Base-by-base conservation (phyloP, 441 rosid species). In the Adansonia grandidieri region DNA sequence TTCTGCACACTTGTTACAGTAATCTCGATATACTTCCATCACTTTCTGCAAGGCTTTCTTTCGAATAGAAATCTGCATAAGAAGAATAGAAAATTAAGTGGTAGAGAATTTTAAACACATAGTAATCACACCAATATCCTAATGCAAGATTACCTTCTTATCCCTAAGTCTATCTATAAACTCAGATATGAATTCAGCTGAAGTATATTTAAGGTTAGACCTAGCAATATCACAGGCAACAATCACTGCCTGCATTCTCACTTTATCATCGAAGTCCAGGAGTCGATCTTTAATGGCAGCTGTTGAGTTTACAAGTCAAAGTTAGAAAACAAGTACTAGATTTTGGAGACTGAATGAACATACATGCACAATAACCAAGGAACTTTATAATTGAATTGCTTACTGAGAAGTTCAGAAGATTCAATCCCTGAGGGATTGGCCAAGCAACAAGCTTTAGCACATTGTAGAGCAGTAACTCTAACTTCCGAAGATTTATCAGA, bases 401-500 rank as follows among this genome's bases (percentile, higher is more conserved):
- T 87, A 94, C 97, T 42, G 47, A 93, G 91, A 86, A 94, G 75
- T 84, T 91, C 92, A 76, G 64, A 74, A 74, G 93, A 89, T 85
- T 89, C 89, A 74, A 78, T 84, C 79, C 90, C 89, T 57, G 80
- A 86, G 15, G 88, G 91, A 86, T 89, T 89, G 74, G 83, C 91
- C 80, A 89, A 85, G 85, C 84, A 94, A 84, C 91, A 91, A 71
- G 86, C 88, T 88, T 89, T 88, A 80, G 91, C 93, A 73, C 95
- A 87, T 79, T 84, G 90, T 62, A 96, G 47, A 81, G 94, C 92
- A 85, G 88, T 84, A 74, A 92, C 86, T 84, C 99, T 96, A 80
- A 94, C 98, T 80, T 94, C 99, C 70, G 88, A 87, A 76, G 98
- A 92, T 86, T 92, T 96, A 82, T 96, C 98, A 79, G 90, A 86